These are phyloP conservation scores for Phyllachora maydis DNA, from an alignment of 2,329 filamentous ascomycete species.

Conservation along the genomic window DNA sequence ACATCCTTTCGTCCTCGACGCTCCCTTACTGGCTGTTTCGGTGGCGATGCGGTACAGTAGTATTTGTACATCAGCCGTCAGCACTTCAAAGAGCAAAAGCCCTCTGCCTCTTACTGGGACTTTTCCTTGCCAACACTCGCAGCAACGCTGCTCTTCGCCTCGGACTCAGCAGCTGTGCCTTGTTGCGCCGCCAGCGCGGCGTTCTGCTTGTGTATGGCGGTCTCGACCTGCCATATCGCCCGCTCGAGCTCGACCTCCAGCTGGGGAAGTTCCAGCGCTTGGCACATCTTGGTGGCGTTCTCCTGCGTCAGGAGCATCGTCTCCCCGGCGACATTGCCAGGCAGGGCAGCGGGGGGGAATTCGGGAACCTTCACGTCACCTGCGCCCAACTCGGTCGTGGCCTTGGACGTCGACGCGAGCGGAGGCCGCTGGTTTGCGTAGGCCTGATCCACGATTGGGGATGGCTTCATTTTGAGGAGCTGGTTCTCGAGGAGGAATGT, in stretches of 20 bases:
- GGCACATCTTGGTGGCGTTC: slow-evolving; percentile 11
- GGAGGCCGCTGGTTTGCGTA: slow-evolving; percentile 27
- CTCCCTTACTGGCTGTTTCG: too few species aligned
- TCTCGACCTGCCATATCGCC: slow-evolving; percentile 54
- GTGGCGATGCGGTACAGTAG: too few species aligned
- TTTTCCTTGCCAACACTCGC: slow-evolving; percentile 4
- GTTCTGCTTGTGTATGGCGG: slow-evolving; percentile 17
- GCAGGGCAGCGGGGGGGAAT: slow-evolving; percentile 5
- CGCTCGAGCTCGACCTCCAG: slow-evolving; percentile 54
- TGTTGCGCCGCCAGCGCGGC: slow-evolving; percentile 4
- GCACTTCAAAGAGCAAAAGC: slow-evolving; percentile 5
- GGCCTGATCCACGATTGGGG: slow-evolving; percentile 48
- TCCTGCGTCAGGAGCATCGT: slow-evolving; percentile 16
- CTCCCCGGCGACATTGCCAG: slow-evolving; percentile 14
- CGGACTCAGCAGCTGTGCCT: slow-evolving; percentile 1
- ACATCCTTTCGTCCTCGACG: too few species aligned
- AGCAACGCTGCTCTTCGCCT: slow-evolving; percentile 4
- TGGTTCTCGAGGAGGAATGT: slow-evolving; percentile 61
- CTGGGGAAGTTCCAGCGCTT: slow-evolving; percentile 45
- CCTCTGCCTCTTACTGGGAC: slow-evolving; percentile 5
- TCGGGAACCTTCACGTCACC: too few species aligned
- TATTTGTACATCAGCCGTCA: too few species aligned
- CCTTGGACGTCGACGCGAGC: slow-evolving; percentile 8
- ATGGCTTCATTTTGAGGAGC: slow-evolving; percentile 45
- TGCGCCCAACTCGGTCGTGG: slow-evolving; percentile 7